These are phyloP conservation scores for Tolypocladium cylindrosporum DNA, from an alignment of 2,329 filamentous ascomycete genomes.

Conservation along the genomic window DNA sequence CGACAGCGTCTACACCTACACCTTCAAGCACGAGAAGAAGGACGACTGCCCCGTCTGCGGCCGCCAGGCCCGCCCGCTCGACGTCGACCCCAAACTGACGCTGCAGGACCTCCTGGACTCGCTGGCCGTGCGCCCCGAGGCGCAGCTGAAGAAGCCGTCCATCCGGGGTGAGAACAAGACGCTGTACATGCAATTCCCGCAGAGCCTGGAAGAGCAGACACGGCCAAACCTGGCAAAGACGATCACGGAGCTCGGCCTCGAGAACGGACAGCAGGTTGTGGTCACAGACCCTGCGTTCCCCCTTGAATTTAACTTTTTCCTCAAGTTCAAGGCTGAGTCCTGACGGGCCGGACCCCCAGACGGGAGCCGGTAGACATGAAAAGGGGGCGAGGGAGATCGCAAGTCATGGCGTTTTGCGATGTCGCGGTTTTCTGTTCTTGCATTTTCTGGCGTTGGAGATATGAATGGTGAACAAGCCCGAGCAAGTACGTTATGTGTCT, in stretches of 20 bases:
- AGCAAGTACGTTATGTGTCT: not conserved
- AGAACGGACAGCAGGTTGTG: constrained; percentile 77
- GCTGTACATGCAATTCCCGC: constrained; percentile 80
- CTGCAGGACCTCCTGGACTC: constrained; percentile 79
- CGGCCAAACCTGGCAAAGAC: constrained; percentile 72
- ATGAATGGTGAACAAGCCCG: constrained; percentile 1
- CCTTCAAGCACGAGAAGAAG: constrained; percentile 90
- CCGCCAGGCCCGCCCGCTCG: constrained; percentile 65
- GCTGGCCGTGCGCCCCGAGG: constrained; percentile 72
- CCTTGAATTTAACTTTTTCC: constrained; percentile 52
- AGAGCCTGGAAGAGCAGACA: constrained; percentile 74
- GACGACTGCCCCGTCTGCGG: constrained; percentile 92
- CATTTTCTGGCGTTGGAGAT: constrained; percentile 18
- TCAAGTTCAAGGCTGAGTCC: constrained; percentile 31
- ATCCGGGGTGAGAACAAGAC: constrained; percentile 71
- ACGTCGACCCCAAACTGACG: constrained; percentile 60
- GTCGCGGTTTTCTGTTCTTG: constrained; percentile 2
- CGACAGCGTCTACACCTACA: constrained; percentile 93
- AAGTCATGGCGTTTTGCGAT: constrained; percentile 3
- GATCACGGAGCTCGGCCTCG: constrained; percentile 60
- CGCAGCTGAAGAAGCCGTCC: constrained; percentile 89
- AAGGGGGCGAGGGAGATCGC: not conserved
- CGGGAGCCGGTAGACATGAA: not conserved
- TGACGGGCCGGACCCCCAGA: not conserved
- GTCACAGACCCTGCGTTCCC: constrained; percentile 87